A percentile compares a stretch with the other conserved stretches of the same genome.
These are phyloP conservation scores for Polyrhizophydium stewartii DNA, from an alignment of 371 early-diverging fungal species.

Conservation along the genomic window DNA sequence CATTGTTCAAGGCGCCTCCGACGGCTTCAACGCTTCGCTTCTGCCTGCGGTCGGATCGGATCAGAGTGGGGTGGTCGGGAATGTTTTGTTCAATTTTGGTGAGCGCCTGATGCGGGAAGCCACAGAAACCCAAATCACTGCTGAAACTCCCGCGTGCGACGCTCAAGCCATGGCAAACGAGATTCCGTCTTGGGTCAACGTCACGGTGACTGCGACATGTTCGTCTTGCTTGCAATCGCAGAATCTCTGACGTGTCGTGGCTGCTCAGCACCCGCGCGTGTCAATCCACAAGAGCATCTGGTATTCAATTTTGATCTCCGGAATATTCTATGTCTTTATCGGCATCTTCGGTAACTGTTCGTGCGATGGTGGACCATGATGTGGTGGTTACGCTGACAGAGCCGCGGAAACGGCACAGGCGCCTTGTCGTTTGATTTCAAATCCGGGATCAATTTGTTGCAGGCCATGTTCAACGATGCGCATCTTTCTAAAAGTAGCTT, in stretches of 20 bases:
- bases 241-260: not conserved
- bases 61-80: slow-evolving; percentile 29
- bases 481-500: not conserved
- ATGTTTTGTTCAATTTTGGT: slow-evolving; percentile 42
- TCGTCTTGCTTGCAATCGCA: not conserved
- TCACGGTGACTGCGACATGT: slow-evolving; percentile 19
- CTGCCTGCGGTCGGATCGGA: slow-evolving; percentile 25
- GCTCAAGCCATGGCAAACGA: slow-evolving; percentile 35
- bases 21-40: slow-evolving; percentile 11
- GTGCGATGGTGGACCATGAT: too few relatives aligned
- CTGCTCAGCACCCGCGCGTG: slow-evolving; percentile 21
- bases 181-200: slow-evolving; percentile 47
- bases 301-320: slow-evolving; percentile 18
- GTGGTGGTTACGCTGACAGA: too few relatives aligned
- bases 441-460: slow-evolving; percentile 13
- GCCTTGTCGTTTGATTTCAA: slow-evolving; percentile 15
- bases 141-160: not conserved
- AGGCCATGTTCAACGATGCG: slow-evolving; percentile 12
- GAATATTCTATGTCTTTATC: slow-evolving; percentile 20
- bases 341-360: slow-evolving; percentile 32
- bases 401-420: slow-evolving; percentile 5
- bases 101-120: not conserved
- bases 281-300: slow-evolving; percentile 27
- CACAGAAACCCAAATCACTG: too few relatives aligned
- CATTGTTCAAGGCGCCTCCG: slow-evolving; percentile 1